phyloP scores from a whole-genome alignment of 768 basidiomycete species.

The Termitomyces bulborhizus region DNA sequence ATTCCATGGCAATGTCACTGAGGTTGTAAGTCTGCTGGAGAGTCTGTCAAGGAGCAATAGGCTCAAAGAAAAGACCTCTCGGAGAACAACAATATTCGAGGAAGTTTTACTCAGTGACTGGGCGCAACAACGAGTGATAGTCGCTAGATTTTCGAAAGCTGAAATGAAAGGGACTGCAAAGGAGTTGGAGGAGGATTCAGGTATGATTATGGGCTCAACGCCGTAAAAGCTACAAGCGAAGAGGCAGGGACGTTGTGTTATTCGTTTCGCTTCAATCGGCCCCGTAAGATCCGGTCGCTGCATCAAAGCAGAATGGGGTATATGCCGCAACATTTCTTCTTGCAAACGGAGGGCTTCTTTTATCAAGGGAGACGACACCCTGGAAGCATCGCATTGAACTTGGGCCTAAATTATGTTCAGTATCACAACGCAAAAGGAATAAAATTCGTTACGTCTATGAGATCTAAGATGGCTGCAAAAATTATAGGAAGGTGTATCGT shows the following conservation, averaged over 20 bases:
- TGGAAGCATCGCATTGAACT: constrained; percentile 28
- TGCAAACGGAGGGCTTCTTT: constrained; percentile 42
- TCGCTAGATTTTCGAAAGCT: constrained; percentile 48
- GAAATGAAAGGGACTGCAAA: constrained; percentile 47
- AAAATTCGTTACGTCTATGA: constrained; percentile 47
- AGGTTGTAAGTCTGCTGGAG: constrained; percentile 34
- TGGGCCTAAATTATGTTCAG: constrained; percentile 23
- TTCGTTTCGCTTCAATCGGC: constrained; percentile 23
- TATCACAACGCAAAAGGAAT: not conserved
- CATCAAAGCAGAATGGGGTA: constrained; percentile 42
- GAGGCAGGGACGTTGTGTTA: constrained; percentile 34
- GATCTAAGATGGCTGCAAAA: constrained; percentile 62
- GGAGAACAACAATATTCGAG: constrained; percentile 25
- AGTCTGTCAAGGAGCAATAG: constrained; percentile 49
- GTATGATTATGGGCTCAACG: constrained; percentile 23
- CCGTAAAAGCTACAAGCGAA: constrained; percentile 64
- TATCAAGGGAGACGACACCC: constrained; percentile 27
- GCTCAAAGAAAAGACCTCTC: constrained; percentile 47
- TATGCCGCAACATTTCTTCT: constrained; percentile 46
- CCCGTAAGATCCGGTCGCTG: constrained; percentile 43
- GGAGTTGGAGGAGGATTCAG: constrained; percentile 17
- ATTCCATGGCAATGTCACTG: constrained; percentile 47
- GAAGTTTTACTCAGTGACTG: constrained; percentile 24
- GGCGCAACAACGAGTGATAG: constrained; percentile 42
- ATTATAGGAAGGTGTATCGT: constrained; percentile 76